A percentile compares a stretch with the other conserved stretches of the same genome.
Evolutionary conservation across 441 rosid species (phyloP).

Genomic region (Cnidoscolus chayamansa): DNA sequence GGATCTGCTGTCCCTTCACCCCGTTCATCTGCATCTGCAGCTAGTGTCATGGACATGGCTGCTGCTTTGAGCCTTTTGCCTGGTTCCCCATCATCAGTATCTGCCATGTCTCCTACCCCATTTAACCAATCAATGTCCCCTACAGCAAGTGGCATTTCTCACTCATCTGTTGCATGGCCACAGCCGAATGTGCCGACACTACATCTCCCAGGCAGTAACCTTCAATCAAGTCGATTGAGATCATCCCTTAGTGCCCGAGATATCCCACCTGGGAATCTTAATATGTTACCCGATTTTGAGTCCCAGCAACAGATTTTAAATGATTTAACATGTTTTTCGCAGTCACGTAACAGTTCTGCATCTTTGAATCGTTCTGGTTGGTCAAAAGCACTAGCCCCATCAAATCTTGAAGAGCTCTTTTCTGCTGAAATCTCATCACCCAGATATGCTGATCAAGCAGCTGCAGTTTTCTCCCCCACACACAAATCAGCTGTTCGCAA

Average conservation of each 20-base stretch:
- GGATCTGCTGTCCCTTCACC: constrained; percentile 54
- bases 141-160: constrained; percentile 30
- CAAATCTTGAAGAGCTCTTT: constrained; percentile 51
- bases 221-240: constrained; percentile 57
- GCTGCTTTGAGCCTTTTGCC: constrained; percentile 33
- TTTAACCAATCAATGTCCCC: constrained; percentile 51
- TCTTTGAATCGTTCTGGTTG: constrained; percentile 30
- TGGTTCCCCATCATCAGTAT: constrained; percentile 23
- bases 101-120: constrained; percentile 42
- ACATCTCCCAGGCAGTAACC: constrained; percentile 47
- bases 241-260: constrained; percentile 53
- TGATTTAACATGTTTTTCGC: constrained; percentile 37
- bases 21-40: constrained; percentile 37
- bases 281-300: constrained; percentile 37
- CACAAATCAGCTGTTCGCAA: constrained; percentile 40
- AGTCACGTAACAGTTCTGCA: constrained; percentile 25
- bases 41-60: constrained; percentile 55
- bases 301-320: constrained; percentile 40
- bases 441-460: constrained; percentile 38
- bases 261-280: constrained; percentile 33
- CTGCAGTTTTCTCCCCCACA: constrained; percentile 41
- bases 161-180: constrained; percentile 37
- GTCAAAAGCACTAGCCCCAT: constrained; percentile 40
- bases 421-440: constrained; percentile 46
- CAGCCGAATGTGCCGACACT: constrained; percentile 53